Evolutionary conservation across 805 yeast genomes (phyloP).

Genomic region (Vanderwaltozyma yarrowii): DNA sequence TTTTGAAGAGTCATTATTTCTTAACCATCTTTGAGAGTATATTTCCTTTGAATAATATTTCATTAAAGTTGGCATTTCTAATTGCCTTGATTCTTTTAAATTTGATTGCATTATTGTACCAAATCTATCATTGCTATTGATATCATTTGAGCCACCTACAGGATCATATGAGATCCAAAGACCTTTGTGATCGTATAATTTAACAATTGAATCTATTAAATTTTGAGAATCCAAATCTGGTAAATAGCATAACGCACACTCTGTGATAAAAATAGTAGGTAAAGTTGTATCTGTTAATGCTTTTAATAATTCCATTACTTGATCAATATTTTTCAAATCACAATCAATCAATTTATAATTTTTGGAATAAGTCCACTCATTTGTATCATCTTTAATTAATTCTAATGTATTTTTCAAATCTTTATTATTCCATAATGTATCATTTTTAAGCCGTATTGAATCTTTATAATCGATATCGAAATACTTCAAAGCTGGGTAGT

Average conservation of each 20-base stretch:
- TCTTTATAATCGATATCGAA: conserved; percentile 45
- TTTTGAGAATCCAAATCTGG: conserved; percentile 33
- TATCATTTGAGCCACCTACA: conserved; percentile 38
- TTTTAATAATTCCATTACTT: conserved; percentile 21
- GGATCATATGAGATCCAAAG: conserved; percentile 45
- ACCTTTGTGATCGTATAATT: conserved; percentile 13
- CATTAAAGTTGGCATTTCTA: conserved; percentile 33
- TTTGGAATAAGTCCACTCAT: conserved; percentile 15
- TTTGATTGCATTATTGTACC: conserved; percentile 47
- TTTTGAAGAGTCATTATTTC: background rate
- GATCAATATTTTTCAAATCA: conserved; percentile 27
- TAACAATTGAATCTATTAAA: conserved; percentile 30
- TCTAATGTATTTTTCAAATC: conserved; percentile 3
- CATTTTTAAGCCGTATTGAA: conserved; percentile 35
- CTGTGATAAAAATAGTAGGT: conserved; percentile 47
- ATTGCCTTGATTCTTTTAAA: conserved; percentile 37
- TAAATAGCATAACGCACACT: conserved; percentile 48
- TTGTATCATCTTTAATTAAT: conserved; percentile 4
- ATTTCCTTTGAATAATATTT: conserved; percentile 30
- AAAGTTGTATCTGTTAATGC: conserved; percentile 7
- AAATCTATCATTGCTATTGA: conserved; percentile 29
- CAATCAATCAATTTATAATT: conserved; percentile 24
- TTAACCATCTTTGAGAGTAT: conserved; percentile 17
- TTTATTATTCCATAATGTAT: conserved; percentile 8
- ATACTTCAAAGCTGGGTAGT: conserved; percentile 26